These are phyloP conservation scores for Limnomonas spitsbergensis DNA, from an alignment of 139 green algal genomes.

Conservation along the genomic window DNA sequence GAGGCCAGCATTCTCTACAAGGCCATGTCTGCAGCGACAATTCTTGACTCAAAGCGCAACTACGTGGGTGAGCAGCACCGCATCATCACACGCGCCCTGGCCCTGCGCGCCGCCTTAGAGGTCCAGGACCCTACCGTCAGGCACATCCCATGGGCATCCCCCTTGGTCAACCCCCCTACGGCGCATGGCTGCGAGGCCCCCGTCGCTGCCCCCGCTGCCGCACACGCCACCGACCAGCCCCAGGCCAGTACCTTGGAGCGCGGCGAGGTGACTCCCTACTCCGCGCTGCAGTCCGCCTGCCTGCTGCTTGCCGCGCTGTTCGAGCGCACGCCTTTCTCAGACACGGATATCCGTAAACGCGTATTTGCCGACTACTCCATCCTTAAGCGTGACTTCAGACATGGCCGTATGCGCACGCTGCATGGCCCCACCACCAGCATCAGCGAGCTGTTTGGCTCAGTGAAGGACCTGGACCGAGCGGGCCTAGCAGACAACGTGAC, in stretches of 20 bases:
- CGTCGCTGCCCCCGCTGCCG: neutral
- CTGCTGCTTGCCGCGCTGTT: slow-evolving; percentile 19
- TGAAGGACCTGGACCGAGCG: slow-evolving; percentile 15
- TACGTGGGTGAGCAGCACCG: slow-evolving; percentile 4
- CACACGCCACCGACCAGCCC: neutral
- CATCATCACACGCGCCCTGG: neutral
- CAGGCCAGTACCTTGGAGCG: neutral
- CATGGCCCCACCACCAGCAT: slow-evolving; percentile 13
- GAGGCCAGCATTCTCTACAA: neutral
- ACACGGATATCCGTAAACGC: slow-evolving; percentile 1
- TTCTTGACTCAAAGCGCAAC: neutral
- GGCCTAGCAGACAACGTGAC: neutral
- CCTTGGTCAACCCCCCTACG: neutral
- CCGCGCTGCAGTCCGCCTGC: slow-evolving; percentile 21
- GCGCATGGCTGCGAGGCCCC: neutral
- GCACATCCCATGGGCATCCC: neutral
- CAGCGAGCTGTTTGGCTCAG: slow-evolving; percentile 17
- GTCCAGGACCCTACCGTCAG: neutral
- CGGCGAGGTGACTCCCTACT: neutral
- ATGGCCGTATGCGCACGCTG: slow-evolving; percentile 16
- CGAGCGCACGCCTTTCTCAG: neutral
- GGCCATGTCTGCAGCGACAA: neutral
- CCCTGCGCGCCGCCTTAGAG: neutral
- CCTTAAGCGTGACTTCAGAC: slow-evolving; percentile 27
- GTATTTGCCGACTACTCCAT: slow-evolving; percentile 23